phyloP scores from a whole-genome alignment of 108 stramenopile species.

The Ochromonas danica region DNA sequence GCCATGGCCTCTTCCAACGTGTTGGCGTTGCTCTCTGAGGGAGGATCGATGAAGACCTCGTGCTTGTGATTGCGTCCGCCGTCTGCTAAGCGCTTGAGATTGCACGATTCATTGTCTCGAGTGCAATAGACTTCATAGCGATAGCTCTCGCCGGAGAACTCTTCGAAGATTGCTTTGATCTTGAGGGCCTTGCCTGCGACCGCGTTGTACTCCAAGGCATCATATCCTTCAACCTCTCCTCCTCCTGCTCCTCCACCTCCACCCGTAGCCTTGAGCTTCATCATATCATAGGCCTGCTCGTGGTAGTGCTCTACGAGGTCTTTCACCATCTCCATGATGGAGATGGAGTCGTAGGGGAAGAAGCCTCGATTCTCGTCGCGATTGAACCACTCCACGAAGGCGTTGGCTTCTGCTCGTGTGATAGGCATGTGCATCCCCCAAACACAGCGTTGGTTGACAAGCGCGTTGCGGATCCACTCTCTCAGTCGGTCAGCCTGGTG shows the following conservation, averaged over 20 bases:
- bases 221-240: neutral
- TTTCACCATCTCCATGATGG: constrained; percentile 12
- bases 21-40: neutral
- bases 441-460: constrained; percentile 28
- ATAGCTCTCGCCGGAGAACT: constrained; percentile 7
- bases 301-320: constrained; percentile 2
- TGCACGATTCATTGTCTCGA: constrained; percentile 21
- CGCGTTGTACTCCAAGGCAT: neutral
- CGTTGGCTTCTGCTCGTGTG: neutral
- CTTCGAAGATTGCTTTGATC: neutral
- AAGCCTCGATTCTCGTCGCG: constrained; percentile 29
- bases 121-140: constrained; percentile 23
- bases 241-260: too few relatives aligned
- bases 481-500: neutral
- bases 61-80: constrained; percentile 29
- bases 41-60: constrained; percentile 2
- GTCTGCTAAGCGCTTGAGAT: constrained; percentile 10
- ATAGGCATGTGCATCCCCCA: constrained; percentile 25
- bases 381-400: constrained; percentile 24
- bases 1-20: constrained; percentile 3
- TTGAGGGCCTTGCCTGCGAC: neutral
- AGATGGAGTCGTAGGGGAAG: constrained; percentile 15
- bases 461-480: constrained; percentile 1
- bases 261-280: neutral
- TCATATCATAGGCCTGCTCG: constrained; percentile 18